Evolutionary conservation across 176 grass and related monocot genomes (phyloP).

Genomic region (Cymbopogon citratus): DNA sequence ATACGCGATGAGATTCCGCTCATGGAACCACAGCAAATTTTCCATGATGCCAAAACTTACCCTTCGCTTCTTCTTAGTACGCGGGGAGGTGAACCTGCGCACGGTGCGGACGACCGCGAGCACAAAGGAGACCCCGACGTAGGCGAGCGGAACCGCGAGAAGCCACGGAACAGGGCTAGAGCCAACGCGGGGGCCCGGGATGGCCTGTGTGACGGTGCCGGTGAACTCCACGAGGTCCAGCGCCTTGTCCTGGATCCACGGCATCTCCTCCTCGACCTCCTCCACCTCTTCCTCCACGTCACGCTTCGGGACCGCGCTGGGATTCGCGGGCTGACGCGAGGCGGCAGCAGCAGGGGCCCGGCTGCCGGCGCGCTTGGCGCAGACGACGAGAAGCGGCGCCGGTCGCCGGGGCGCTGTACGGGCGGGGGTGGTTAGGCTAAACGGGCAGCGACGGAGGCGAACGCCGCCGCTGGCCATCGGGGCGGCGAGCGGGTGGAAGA

Average conservation of each 20-base stretch:
- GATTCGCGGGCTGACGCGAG: constrained; percentile 35
- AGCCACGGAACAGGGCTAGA: constrained; percentile 76
- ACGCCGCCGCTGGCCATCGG: not conserved
- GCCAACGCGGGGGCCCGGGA: constrained; percentile 79
- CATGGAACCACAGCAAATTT: not conserved
- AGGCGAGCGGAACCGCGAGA: constrained; percentile 69
- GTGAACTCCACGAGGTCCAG: constrained; percentile 97
- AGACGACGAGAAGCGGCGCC: constrained; percentile 32
- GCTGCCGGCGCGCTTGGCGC: constrained; percentile 35
- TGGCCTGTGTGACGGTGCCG: constrained; percentile 87
- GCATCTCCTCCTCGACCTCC: constrained; percentile 90
- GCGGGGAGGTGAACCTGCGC: constrained; percentile 74
- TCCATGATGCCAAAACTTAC: constrained; percentile 22
- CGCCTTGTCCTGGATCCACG: constrained; percentile 99
- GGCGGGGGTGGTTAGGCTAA: not conserved
- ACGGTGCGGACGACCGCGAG: constrained; percentile 60
- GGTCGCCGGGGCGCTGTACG: constrained; percentile 13
- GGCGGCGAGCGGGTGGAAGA: constrained; percentile 38
- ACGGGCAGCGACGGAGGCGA: not conserved
- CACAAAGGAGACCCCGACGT: constrained; percentile 63
- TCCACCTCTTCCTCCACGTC: constrained; percentile 54
- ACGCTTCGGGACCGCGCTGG: constrained; percentile 22
- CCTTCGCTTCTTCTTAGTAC: constrained; percentile 71
- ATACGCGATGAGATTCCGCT: not conserved
- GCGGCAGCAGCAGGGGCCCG: not conserved